phyloP scores from a whole-genome alignment of 768 basidiomycete species.

The Agaricus sinodeliciosus region DNA sequence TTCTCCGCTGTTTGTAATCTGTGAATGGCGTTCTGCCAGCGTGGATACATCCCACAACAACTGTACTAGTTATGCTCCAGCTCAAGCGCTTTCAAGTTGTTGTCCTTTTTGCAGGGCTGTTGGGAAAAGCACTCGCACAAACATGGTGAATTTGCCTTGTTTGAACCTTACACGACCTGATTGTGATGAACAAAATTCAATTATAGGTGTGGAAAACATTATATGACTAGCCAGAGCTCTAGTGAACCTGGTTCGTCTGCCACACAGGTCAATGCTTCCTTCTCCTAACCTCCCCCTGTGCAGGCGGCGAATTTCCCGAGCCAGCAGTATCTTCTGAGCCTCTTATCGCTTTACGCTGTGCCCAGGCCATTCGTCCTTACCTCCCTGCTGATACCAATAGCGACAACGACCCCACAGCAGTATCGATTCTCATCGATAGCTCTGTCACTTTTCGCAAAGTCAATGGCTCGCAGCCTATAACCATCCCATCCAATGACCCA shows the following conservation, averaged over 20 bases:
- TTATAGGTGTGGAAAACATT: conserved; percentile 13
- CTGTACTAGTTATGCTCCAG: conserved; percentile 1
- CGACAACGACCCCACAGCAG: conserved; percentile 19
- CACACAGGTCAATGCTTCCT: neutral
- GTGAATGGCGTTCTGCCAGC: neutral
- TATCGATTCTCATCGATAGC: conserved; percentile 46
- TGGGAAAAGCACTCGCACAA: neutral
- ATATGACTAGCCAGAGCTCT: conserved; percentile 5
- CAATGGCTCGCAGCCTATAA: conserved; percentile 38
- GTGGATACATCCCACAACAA: neutral
- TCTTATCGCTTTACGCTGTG: conserved; percentile 53
- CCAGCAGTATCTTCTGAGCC: conserved; percentile 17
- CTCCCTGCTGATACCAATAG: conserved; percentile 41
- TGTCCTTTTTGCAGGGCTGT: neutral
- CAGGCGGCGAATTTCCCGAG: conserved; percentile 28
- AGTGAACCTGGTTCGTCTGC: conserved; percentile 5
- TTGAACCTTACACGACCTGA: neutral
- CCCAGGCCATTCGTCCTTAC: conserved; percentile 54
- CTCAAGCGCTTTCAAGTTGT: neutral
- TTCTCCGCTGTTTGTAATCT: neutral
- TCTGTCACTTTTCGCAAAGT: conserved; percentile 42
- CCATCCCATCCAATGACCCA: conserved; percentile 16
- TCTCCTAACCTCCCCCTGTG: conserved; percentile 15
- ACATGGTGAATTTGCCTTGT: neutral
- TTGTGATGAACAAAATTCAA: neutral